Base-by-base conservation (phyloP, 1,139 yeast species). In the Ogataea hybrid region DNA sequence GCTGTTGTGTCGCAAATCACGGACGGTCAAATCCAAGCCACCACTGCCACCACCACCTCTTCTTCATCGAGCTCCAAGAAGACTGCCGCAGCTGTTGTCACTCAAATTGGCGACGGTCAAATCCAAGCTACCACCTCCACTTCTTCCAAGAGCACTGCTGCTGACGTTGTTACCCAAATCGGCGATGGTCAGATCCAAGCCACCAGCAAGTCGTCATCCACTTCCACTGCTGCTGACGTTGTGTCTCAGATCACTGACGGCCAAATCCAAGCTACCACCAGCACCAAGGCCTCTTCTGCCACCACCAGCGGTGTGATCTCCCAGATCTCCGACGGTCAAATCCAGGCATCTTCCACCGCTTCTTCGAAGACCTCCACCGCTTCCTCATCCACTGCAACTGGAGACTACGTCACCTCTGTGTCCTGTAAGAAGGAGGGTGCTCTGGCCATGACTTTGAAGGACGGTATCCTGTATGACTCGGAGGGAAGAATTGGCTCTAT, bases 401-500 rank as follows among this genome's bases (percentile, higher is more conserved):
- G 30, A 9, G 36, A 36, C 33, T 36, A 65, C 57, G 61, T 64
- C 37, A 65, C 66, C 53, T 66, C 68, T 37, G 69, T 65, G 38
- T 68, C 86, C 22, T 81, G 89, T 64, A 61, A 65, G 49, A 62
- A 73, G 45, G 58, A 58, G 28, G 70, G 74, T 56, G 73, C 84
- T 45, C 71, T 82, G 61, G 63, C 79, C 39, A 69, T 84, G 71
- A 66, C 70, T 37, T 73, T 84, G 59, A 61, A 67, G 35, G 71
- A 62, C 38, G 71, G 81, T 58, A 57, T 79, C 48, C 73, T 84
- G 62, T 73, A 70, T 35, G 92, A 84, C 61, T 63, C 75, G 38
- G 57, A 69, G 46, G 85, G 85, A 43, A 81, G 92, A 77, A 69
- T 83, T 52, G 90, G 90, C 62, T 78, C 88, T 47, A 83, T 84